Evolutionary conservation across 176 grass and related monocot genomes (phyloP), one percentile per base, ranked within the genome.

Genomic region (Oryza australiensis): DNA sequence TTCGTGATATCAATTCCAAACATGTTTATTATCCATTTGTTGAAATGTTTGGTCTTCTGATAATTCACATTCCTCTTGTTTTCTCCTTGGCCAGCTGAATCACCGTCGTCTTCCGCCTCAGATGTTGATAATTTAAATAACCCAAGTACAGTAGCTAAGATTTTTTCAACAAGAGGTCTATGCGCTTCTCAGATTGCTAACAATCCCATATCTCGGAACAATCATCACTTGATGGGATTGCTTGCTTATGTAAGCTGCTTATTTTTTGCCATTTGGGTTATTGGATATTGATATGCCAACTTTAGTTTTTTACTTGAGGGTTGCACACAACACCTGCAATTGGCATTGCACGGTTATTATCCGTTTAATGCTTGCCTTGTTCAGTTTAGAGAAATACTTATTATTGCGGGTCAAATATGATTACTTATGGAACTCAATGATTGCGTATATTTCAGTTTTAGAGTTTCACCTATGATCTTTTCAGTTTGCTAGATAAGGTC

Each of bases 101-200:
- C 92, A 64, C 87, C 92, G 53, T 94, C 92, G 40, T 94, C 89
- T 64, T 94, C 92, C 42, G 84, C 87, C 26, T 94, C 92, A 75
- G 92, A 94, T 80, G 82, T 94, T 42, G 92, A 94, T 80, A 94
- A 91, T 79, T 82, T 94, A 34, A 94, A 94, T 84, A 89, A 89
- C 48, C 89, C 80, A 77, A 84, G 67, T 77, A 78, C 71, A 59
- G 62, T 83, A 77, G 72, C 72, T 80, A 91, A 89, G 78, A 59
- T 68, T 88, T 49, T 85, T 70, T 75, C 77, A 62, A 82, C 69
- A 64, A 91, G 85, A 74, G 89, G 73, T 72, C 74, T 87, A 74
- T 85, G 67, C 80, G 87, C 92, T 84, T 90, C 92, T 81, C 90
- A 88, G 37, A 76, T 93, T 84, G 68, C 66, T 89, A 89, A 35